Conservation (phyloP, 192 early-diverging fungal genomes). For the Gonapodya prolifera region DNA sequence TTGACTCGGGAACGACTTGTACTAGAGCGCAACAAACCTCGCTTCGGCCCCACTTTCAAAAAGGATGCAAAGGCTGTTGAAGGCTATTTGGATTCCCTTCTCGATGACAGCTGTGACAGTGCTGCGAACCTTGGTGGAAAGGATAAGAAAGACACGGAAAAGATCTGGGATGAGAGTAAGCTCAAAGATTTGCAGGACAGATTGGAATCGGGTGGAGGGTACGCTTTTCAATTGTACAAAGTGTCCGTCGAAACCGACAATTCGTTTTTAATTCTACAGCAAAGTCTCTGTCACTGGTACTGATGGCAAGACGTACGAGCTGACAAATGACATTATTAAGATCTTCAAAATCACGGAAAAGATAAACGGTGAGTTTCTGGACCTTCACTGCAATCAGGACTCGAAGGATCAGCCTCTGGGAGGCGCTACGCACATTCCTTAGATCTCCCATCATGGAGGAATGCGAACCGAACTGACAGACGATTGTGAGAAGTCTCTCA, state of each 20-base stretch:
- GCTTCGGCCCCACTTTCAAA: constrained; percentile 88
- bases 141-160: constrained; percentile 11
- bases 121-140: background rate
- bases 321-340: constrained; percentile 40
- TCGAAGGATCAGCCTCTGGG: background rate
- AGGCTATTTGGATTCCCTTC: constrained; percentile 55
- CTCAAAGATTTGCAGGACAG: constrained; percentile 39
- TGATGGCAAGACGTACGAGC: constrained; percentile 49
- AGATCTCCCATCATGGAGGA: constrained; percentile 38
- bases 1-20: constrained; percentile 57
- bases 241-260: constrained; percentile 7
- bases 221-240: constrained; percentile 7
- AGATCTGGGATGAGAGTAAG: constrained; percentile 35
- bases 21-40: constrained; percentile 75
- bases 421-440: constrained; percentile 34
- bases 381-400: background rate
- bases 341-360: constrained; percentile 30
- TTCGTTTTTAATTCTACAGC: constrained; percentile 17
- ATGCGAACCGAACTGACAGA: constrained; percentile 9
- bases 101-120: constrained; percentile 5
- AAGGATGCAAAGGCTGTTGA: constrained; percentile 81
- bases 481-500: background rate
- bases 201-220: constrained; percentile 18
- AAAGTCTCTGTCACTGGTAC: constrained; percentile 31
- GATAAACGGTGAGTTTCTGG: constrained; percentile 27